Evolutionary conservation across 805 yeast genomes (phyloP), one percentile per base, ranked within the genome.

Genomic region (Metschnikowia vanudenii): DNA sequence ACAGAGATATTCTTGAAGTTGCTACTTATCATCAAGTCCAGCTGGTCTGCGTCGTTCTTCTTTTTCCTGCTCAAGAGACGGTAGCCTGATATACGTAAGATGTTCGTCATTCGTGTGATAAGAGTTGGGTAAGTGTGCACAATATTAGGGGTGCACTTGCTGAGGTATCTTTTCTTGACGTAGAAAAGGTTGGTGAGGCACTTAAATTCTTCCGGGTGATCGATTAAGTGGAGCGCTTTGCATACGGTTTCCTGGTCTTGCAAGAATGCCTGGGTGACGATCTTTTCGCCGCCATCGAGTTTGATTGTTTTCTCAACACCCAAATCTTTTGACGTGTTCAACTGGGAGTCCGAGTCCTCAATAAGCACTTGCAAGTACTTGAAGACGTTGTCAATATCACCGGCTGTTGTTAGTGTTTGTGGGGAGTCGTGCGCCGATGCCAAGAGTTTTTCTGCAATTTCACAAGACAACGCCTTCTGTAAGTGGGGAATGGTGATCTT

Each of bases 91-190:
- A 68, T 70, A 55, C 87, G 77, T 24, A 87, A 75, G 19, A 86
- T 65, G 58, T 74, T 77, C 55, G 89, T 71, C 17, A 83, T 76
- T 42, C 74, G 74, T 43, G 81, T 75, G 22, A 90, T 78, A 35
- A 92, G 66, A 1, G 96, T 78, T 3, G 96, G 96, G 60, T 83
- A 87, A 0, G 94, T 84, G 60, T 75, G 81, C 50, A 75, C 75
- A 36, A 82, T 75, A 53, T 82, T 80, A 29, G 64, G 69, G 1
- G 75, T 74, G n/a, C 84, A 84, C 30, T 75, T 75, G 42, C 73
- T 64, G 43, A 87, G 70, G 35, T 76, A 75, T 47, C 72, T 74
- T 49, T 67, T 71, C 40, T 69, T 57, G 31, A 70, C 58, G 45
- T 69, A 64, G 52, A 67, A 58, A 51, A 71, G 63, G 38, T 63